Base-by-base conservation (phyloP, 352 stramenopile species). In the Pythium volutum region DNA sequence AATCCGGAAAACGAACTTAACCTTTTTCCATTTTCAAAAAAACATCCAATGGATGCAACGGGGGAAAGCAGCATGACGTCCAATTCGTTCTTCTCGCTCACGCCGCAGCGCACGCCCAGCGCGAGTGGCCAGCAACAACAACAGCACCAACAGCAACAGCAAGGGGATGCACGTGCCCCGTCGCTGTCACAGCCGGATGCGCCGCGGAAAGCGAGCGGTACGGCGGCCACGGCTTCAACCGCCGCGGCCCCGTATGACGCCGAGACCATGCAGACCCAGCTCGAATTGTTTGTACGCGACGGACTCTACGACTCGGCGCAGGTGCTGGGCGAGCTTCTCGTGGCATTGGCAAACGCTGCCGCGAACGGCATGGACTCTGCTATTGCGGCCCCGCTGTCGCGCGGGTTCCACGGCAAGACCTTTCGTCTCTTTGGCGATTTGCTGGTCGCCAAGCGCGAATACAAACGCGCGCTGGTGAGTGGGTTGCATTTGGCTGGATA, bases 401-500 rank as follows among this genome's bases (percentile, higher is more conserved):
- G 53, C 42, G 58, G 38, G 52, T 91, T 91, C 61, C 82, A 91
- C 54, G 75, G 73, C 49, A 80, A 79, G 31, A 84, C 68, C 18
- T 72, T 78, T 45, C 58, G 65, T 14, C 67, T 91, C 20, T 87
- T 88, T 71, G 84, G 69, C 22, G 84, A 94, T 59, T 62, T 90
- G 58, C 72, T 94, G 50, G 42, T 81, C n/a, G 61, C 59, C 34
- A 90, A 86, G 50, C 70, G 71, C 43, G 84, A 94, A 57, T 83
- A 74, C 62, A 85, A 85, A 41, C 82, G 82, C 48, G 84, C 84
- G 15, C 81, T 92, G 65, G 84, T 94, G 58, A 62, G 76, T 69
- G 6, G 9, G 14, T 48, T 10, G 25, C 26, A 23, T 26, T 49
- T 5, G 47, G 36, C n/a, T 34, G 31, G n/a, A 26, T 49, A 14